Percentiles rank a stretch among this genome's conserved stretches.
phyloP scores from a whole-genome alignment of 306 rosid genomes.

The Aeschynomene evenia region DNA sequence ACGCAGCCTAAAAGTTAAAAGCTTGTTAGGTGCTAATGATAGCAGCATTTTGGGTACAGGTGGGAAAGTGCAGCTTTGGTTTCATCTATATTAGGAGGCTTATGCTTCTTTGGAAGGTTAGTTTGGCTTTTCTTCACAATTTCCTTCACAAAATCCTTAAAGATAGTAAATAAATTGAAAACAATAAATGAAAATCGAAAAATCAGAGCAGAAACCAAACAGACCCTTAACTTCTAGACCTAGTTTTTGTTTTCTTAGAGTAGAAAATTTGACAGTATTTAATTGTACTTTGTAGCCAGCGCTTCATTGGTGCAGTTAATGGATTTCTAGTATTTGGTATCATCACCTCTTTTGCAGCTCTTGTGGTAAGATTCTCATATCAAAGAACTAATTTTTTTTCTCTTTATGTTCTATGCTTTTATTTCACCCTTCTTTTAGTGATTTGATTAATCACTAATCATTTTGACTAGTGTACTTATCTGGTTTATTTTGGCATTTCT shows the following conservation, averaged over 20 bases:
- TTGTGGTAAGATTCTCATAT: slow-evolving; percentile 55
- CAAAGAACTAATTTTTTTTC: background rate
- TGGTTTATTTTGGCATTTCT: too few species aligned
- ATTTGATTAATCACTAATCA: background rate
- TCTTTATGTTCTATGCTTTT: background rate
- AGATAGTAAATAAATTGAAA: too few species aligned
- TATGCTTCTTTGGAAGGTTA: slow-evolving; percentile 83
- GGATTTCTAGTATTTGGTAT: slow-evolving; percentile 68
- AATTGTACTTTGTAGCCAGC: slow-evolving; percentile 61
- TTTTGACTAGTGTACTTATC: background rate
- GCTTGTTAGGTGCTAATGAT: slow-evolving; percentile 44
- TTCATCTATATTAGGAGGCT: slow-evolving; percentile 65
- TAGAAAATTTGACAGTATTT: slow-evolving; percentile 11
- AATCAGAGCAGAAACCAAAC: too few species aligned
- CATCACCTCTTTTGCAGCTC: slow-evolving; percentile 64
- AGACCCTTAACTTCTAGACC: background rate
- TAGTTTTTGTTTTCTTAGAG: background rate
- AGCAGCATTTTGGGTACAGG: slow-evolving; percentile 59
- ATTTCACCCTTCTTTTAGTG: background rate
- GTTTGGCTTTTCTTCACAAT: slow-evolving; percentile 30
- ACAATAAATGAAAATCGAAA: too few species aligned
- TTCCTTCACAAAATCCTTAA: background rate
- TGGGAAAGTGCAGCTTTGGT: slow-evolving; percentile 86
- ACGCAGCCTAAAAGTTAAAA: slow-evolving; percentile 29
- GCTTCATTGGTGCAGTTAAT: slow-evolving; percentile 66